Evolutionary conservation across 73 alveolate species (phyloP).

Genomic region (Uronychia setigera): DNA sequence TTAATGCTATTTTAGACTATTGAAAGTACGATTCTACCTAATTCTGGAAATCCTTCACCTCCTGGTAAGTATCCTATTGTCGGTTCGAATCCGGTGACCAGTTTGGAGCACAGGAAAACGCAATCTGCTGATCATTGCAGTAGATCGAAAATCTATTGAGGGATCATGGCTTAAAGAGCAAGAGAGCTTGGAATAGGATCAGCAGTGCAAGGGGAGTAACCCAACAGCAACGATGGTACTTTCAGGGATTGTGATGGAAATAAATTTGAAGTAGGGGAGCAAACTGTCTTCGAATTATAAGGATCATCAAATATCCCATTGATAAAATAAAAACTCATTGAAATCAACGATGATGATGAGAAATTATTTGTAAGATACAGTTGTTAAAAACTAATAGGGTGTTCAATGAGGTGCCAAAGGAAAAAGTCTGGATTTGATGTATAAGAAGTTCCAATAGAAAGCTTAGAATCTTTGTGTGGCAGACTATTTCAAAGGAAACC

Average conservation of each 20-base stretch:
- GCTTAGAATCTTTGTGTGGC: neutral
- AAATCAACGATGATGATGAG: neutral
- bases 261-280: neutral
- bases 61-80: neutral
- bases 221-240: too few relatives aligned
- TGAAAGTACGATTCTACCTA: too few relatives aligned
- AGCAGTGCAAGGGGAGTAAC: too few relatives aligned
- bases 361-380: neutral
- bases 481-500: neutral
- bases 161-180: neutral
- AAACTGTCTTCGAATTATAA: neutral
- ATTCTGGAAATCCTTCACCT: neutral
- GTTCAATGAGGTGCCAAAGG: neutral
- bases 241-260: too few relatives aligned
- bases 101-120: neutral
- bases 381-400: neutral
- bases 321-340: neutral
- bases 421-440: neutral
- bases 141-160: too few relatives aligned
- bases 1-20: too few relatives aligned
- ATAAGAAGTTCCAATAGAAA: neutral
- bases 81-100: neutral
- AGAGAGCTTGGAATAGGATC: neutral
- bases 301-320: neutral
- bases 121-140: neutral